Evolutionary conservation across 2,329 filamentous ascomycete species (phyloP).

Genomic region (Colletotrichum gigasporum): DNA sequence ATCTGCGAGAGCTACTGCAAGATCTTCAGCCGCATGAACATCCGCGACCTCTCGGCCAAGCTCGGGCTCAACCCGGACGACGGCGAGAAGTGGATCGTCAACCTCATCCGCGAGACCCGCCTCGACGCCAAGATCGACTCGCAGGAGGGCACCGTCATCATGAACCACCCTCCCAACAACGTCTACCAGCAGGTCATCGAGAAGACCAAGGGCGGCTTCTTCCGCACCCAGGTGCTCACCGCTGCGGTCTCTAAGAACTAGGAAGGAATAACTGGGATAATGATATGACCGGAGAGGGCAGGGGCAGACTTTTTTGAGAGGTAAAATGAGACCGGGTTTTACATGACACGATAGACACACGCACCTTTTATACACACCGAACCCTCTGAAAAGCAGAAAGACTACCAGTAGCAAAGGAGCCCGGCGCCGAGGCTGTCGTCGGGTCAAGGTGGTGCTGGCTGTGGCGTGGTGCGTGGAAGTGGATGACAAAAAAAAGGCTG

Average conservation of each 20-base stretch:
- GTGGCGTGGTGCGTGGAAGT: not conserved
- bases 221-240: slow-evolving; percentile 93
- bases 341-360: not conserved
- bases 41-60: slow-evolving; percentile 92
- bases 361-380: not conserved
- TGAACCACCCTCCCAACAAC: slow-evolving; percentile 99
- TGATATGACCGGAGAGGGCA: not conserved
- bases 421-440: too few species aligned
- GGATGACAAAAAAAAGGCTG: not conserved
- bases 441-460: not conserved
- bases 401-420: not conserved
- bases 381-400: not conserved
- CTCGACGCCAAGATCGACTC: slow-evolving; percentile 99
- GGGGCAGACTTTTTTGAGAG: not conserved
- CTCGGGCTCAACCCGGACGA: slow-evolving; percentile 93
- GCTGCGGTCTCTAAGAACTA: slow-evolving; percentile 65
- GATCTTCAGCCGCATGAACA: slow-evolving; percentile 98
- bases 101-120: slow-evolving; percentile 96
- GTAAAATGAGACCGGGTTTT: not conserved
- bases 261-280: not conserved
- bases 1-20: slow-evolving; percentile 99
- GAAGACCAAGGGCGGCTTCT: slow-evolving; percentile 98
- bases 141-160: slow-evolving; percentile 97
- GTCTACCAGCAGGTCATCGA: slow-evolving; percentile 99
- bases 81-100: slow-evolving; percentile 99